Evolutionary conservation across 2,329 filamentous ascomycete species (phyloP).

Genomic region (Trichoderma sp.): DNA sequence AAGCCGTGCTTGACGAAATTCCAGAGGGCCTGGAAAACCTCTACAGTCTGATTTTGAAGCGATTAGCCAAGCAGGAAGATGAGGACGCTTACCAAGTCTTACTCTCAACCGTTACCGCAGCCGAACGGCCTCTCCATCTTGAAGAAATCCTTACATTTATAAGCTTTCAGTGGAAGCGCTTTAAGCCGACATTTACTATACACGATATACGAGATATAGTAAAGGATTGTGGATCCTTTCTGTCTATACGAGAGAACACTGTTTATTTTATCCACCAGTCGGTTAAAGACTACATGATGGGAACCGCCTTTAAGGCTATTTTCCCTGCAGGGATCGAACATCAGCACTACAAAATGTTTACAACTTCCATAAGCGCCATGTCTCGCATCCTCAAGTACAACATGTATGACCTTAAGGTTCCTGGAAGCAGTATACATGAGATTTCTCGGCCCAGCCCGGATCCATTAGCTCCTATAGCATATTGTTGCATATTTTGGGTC

Average conservation of each 20-base stretch:
- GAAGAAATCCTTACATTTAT: not conserved
- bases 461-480: not conserved
- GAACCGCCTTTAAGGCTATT: not conserved
- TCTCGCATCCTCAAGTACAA: not conserved
- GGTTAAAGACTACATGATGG: not conserved
- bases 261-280: not conserved
- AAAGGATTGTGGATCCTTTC: not conserved
- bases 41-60: not conserved
- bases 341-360: not conserved
- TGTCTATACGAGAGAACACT: not conserved
- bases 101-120: not conserved
- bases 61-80: not conserved
- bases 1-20: not conserved
- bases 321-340: not conserved
- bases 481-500: not conserved
- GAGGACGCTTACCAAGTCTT: not conserved
- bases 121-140: not conserved
- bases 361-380: not conserved
- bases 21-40: not conserved
- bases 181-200: not conserved
- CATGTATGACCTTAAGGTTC: not conserved
- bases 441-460: not conserved
- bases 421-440: not conserved
- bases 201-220: not conserved
- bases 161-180: not conserved